phyloP scores from a whole-genome alignment of 2,329 filamentous ascomycete genomes.

The Annulohypoxylon truncatum region DNA sequence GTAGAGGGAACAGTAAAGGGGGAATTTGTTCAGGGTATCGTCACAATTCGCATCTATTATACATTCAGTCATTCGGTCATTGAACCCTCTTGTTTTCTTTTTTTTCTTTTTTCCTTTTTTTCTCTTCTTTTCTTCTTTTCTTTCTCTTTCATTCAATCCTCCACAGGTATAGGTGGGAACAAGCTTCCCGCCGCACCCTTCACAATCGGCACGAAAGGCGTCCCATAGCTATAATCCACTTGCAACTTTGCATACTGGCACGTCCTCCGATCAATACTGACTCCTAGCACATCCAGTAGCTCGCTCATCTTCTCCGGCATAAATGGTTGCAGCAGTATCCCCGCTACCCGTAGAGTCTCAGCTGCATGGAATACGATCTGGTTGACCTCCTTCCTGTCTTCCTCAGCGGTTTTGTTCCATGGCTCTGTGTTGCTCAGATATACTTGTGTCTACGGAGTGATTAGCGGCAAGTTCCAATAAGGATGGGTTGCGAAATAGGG shows the following conservation, averaged over 20 bases:
- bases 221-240: slow-evolving; percentile 77
- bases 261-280: slow-evolving; percentile 70
- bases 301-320: slow-evolving; percentile 82
- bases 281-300: slow-evolving; percentile 82
- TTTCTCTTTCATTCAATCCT: slow-evolving; percentile 45
- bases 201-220: slow-evolving; percentile 49
- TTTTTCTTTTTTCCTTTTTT: not conserved
- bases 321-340: slow-evolving; percentile 89
- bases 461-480: not conserved
- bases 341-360: slow-evolving; percentile 81
- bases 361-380: slow-evolving; percentile 75
- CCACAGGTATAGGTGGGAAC: slow-evolving; percentile 64
- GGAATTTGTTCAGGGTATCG: slow-evolving; percentile 8
- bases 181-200: slow-evolving; percentile 56
- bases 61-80: not conserved
- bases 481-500: not conserved
- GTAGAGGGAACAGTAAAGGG: not conserved
- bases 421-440: slow-evolving; percentile 74
- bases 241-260: slow-evolving; percentile 72
- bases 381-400: slow-evolving; percentile 57
- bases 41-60: not conserved
- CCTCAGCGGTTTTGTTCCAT: slow-evolving; percentile 71
- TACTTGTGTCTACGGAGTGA: slow-evolving; percentile 67
- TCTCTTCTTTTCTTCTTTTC: not conserved
- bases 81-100: no score